A percentile compares a stretch with the other conserved stretches of the same genome.
phyloP scores from a whole-genome alignment of 1,284 basidiomycete genomes.

The Psilocybe mexicana region DNA sequence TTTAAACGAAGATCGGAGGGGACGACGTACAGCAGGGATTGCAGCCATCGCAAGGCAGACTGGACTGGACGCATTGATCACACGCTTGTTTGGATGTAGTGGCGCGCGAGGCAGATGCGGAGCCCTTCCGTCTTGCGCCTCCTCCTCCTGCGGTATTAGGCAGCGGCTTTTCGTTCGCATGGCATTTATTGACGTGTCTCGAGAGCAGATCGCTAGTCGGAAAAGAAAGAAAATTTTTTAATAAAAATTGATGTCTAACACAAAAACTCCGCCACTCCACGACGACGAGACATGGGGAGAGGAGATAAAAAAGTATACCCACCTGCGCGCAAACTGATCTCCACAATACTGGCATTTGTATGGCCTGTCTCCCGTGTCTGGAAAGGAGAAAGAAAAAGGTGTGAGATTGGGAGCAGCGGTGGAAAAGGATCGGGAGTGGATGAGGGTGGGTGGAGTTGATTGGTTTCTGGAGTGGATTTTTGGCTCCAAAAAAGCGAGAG shows the following conservation, averaged over 20 bases:
- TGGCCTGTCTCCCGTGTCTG: conserved; percentile 89
- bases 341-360: conserved; percentile 90
- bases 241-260: neutral
- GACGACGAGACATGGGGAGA: neutral
- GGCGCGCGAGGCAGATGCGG: conserved; percentile 62
- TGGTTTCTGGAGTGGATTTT: conserved; percentile 11
- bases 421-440: conserved; percentile 12
- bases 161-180: conserved; percentile 70
- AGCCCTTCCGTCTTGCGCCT: conserved; percentile 53
- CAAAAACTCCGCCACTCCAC: too few relatives aligned
- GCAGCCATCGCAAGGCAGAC: conserved; percentile 78
- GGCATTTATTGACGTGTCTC: conserved; percentile 88
- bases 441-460: conserved; percentile 4
- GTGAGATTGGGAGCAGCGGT: conserved; percentile 6
- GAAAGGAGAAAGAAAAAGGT: conserved; percentile 1
- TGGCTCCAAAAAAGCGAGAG: conserved; percentile 6
- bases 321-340: conserved; percentile 88
- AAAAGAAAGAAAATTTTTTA: conserved; percentile 1
- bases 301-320: conserved; percentile 18
- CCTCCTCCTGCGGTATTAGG: conserved; percentile 32
- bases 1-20: conserved; percentile 3
- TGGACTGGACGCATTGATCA: conserved; percentile 83
- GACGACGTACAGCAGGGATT: conserved; percentile 74
- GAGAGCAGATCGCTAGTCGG: conserved; percentile 77
- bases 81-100: conserved; percentile 81